Percentiles rank a stretch among this genome's conserved stretches.
Conservation (phyloP, 2,329 filamentous ascomycete species). For the Stachybotrys elegans region DNA sequence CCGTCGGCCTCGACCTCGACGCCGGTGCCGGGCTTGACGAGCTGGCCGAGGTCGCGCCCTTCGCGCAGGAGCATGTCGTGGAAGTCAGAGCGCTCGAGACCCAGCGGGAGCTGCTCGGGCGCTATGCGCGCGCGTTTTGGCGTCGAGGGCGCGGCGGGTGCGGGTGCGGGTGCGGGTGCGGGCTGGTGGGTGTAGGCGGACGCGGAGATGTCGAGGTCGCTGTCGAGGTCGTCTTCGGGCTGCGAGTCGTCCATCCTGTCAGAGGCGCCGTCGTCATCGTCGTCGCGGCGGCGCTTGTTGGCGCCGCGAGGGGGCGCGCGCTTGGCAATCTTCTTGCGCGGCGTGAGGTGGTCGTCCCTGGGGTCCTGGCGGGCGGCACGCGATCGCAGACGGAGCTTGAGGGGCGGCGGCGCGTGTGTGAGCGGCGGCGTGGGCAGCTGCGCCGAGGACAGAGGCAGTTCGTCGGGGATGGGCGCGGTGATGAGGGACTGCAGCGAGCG, state of each 20-base stretch:
- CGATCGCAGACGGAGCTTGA: constrained; percentile 52
- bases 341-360: constrained; percentile 23
- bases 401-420: constrained; percentile 41
- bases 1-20: constrained; percentile 40
- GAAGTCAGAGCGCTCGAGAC: constrained; percentile 54
- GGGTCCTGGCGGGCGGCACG: constrained; percentile 24
- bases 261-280: constrained; percentile 14
- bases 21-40: constrained; percentile 24
- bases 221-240: no score
- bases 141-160: constrained; percentile 40
- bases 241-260: no score
- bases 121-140: constrained; percentile 58
- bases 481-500: constrained; percentile 58
- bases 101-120: constrained; percentile 55
- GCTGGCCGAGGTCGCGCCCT: constrained; percentile 18
- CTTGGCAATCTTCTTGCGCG: constrained; percentile 47
- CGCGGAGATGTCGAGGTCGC: constrained; percentile 26
- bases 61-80: constrained; percentile 40
- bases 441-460: constrained; percentile 21
- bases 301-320: constrained; percentile 39
- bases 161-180: no score
- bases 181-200: background rate
- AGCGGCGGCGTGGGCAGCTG: constrained; percentile 54
- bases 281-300: constrained; percentile 50
- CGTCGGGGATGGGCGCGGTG: constrained; percentile 25